Base-by-base conservation (phyloP, 441 rosid species). In the Eruca vesicaria region DNA sequence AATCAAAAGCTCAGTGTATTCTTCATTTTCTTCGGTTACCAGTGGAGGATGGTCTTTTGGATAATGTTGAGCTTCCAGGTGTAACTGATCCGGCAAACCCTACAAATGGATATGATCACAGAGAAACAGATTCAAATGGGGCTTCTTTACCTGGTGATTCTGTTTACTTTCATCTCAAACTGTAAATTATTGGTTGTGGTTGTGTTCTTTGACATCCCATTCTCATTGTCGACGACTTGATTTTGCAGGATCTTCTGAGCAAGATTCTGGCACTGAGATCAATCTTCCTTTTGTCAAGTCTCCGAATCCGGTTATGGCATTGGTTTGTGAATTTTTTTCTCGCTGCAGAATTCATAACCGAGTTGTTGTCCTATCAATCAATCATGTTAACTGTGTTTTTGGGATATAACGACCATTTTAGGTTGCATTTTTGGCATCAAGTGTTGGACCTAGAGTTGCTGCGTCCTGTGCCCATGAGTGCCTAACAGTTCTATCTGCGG, bases 371-470 rank as follows among this genome's bases (percentile, higher is more conserved):
- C 29, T 26, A 26, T 23, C n/a, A n/a, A 23, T 26, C 29, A 26
- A 26, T 26, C 29, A 26, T 26, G 32, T 20, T 38, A 11, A 7
- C 19, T 48, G 43, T 16, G 68, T 58, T 67, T 70, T 5, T 64
- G 31, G n/a, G 38, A 21, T 21, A 43, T 56, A 32, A 55, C 26
- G 65, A 68, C 60, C 52, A 45, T 59, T 79, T 41, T 79, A 94
- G 99, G 98, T 94, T 82, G 87, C 98, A 63, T 94, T 92, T 85
- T 81, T 94, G 87, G 98, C 96, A 78, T 89, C 98, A 81, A 87
- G 94, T 78, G 89, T 94, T 72, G 99, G 98, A 79, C 99, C 99
- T n/a, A 87, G 99, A 80, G 94, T 94, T 80, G 97, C 99, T 68
- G 99, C 99, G 31, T 94, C 96, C 38, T 92, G 97, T 86, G 98